A percentile compares a stretch with the other conserved stretches of the same genome.
phyloP scores from a whole-genome alignment of 371 early-diverging fungal species.

The Mucor irregularis region DNA sequence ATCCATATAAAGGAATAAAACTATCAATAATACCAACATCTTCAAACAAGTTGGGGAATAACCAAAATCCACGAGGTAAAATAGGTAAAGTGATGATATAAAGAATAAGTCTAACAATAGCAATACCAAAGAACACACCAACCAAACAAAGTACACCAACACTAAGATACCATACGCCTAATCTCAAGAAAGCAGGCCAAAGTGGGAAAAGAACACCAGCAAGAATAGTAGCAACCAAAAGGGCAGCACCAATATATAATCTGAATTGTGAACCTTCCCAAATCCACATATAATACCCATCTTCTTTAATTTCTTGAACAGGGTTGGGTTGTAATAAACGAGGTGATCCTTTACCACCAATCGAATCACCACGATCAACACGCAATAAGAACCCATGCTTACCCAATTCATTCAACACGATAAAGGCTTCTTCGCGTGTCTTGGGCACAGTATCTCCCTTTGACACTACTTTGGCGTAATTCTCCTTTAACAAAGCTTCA shows the following conservation, averaged over 20 bases:
- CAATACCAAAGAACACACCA: constrained; percentile 89
- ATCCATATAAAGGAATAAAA: constrained; percentile 96
- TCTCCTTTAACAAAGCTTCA: constrained; percentile 79
- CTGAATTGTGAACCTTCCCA: constrained; percentile 88
- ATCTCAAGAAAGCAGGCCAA: constrained; percentile 89
- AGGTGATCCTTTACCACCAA: constrained; percentile 51
- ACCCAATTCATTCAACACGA: constrained; percentile 70
- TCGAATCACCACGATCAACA: constrained; percentile 67
- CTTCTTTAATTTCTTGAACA: constrained; percentile 74
- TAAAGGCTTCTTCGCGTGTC: constrained; percentile 67
- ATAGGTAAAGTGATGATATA: constrained; percentile 80
- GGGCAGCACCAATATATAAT: constrained; percentile 75
- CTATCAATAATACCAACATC: constrained; percentile 98
- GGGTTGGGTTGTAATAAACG: constrained; percentile 62
- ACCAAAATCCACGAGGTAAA: constrained; percentile 93
- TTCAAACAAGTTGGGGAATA: constrained; percentile 99
- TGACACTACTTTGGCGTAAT: constrained; percentile 57
- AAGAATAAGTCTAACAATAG: constrained; percentile 88
- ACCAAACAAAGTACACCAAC: constrained; percentile 86
- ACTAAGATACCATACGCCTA: constrained; percentile 91
- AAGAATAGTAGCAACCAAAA: constrained; percentile 77
- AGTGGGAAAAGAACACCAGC: constrained; percentile 98
- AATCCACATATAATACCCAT: constrained; percentile 94
- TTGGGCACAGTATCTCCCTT: constrained; percentile 50
- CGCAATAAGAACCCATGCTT: constrained; percentile 70